Conservation (phyloP, 2,329 filamentous ascomycete species). For the Coleophoma cylindrospora region DNA sequence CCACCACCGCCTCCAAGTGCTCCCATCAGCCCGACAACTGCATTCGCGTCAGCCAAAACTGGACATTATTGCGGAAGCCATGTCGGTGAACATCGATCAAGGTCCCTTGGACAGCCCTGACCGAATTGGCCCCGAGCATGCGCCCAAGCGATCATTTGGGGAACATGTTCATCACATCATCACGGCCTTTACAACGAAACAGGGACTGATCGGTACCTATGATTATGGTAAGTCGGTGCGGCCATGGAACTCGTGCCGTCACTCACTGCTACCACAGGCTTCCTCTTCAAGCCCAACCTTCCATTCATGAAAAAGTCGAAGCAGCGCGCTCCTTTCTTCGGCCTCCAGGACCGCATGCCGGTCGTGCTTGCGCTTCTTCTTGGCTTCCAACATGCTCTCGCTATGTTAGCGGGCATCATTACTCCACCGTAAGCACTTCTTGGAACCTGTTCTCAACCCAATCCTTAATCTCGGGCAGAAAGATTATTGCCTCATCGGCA, state of each 20-base stretch:
- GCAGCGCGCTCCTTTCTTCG: constrained; percentile 71
- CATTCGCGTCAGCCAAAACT: too few relatives aligned
- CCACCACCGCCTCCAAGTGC: too few relatives aligned
- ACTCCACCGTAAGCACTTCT: constrained; percentile 52
- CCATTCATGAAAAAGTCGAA: constrained; percentile 69
- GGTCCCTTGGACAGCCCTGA: constrained; percentile 30
- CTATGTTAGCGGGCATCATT: constrained; percentile 73
- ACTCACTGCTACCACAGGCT: constrained; percentile 28
- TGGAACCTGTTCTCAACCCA: too few relatives aligned
- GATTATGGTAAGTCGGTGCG: constrained; percentile 68
- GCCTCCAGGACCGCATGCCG: constrained; percentile 75
- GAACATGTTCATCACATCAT: constrained; percentile 33
- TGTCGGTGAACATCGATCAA: constrained; percentile 19
- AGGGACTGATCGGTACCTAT: constrained; percentile 77
- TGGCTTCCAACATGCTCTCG: constrained; percentile 73
- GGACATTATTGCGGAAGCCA: neutral
- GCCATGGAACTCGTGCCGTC: constrained; percentile 27
- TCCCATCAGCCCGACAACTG: too few relatives aligned
- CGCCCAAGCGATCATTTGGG: constrained; percentile 33
- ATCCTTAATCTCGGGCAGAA: constrained; percentile 14
- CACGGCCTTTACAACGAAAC: constrained; percentile 44
- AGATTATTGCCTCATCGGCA: constrained; percentile 59
- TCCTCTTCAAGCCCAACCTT: constrained; percentile 71
- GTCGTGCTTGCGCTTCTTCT: constrained; percentile 68
- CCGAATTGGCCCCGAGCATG: constrained; percentile 36